Evolutionary conservation across 108 stramenopile genomes (phyloP).

Genomic region (Discostella pseudostelligera): DNA sequence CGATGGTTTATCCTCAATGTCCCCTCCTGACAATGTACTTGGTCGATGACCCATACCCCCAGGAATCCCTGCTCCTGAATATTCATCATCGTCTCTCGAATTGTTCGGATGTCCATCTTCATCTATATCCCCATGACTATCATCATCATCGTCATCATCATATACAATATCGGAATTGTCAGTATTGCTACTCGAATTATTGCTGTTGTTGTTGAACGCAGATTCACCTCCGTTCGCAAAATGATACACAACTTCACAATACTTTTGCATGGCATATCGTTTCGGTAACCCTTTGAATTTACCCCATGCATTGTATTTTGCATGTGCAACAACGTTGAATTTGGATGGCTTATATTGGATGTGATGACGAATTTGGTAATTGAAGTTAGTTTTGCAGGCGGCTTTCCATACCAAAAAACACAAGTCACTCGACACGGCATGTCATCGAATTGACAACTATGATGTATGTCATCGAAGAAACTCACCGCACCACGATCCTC

Average conservation of each 20-base stretch:
- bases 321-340: slow-evolving; percentile 59
- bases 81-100: slow-evolving; percentile 37
- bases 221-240: slow-evolving; percentile 40
- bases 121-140: no score
- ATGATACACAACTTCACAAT: slow-evolving; percentile 63
- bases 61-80: slow-evolving; percentile 31
- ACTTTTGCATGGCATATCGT: slow-evolving; percentile 49
- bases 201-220: slow-evolving; percentile 5
- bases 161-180: slow-evolving; percentile 39
- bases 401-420: no score
- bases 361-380: background rate
- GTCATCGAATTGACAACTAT: background rate
- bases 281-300: slow-evolving; percentile 47
- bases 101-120: slow-evolving; percentile 58
- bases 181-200: background rate
- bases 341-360: slow-evolving; percentile 35
- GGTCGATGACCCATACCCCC: slow-evolving; percentile 42
- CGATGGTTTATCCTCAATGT: slow-evolving; percentile 3
- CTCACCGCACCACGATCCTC: slow-evolving; percentile 13
- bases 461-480: background rate
- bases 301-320: slow-evolving; percentile 74
- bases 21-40: slow-evolving; percentile 20
- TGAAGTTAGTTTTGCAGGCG: background rate
- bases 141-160: slow-evolving; percentile 36
- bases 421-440: no score